Evolutionary conservation across 768 basidiomycete species (phyloP), one percentile per base, ranked within the genome.

Genomic region (Fomitopsis pulvina): DNA sequence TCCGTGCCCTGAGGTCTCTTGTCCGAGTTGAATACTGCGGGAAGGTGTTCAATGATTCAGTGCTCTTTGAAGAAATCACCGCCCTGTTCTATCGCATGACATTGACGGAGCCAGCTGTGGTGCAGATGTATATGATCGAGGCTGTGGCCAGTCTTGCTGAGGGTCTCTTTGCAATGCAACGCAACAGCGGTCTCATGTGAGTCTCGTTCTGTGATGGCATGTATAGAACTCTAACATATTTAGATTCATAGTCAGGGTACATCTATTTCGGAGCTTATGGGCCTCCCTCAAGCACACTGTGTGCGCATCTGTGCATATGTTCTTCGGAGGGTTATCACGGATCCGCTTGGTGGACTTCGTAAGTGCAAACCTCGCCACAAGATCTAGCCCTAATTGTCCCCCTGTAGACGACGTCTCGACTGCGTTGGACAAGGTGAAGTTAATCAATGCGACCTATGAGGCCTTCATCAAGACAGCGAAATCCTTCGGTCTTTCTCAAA

Each of bases 11-110:
- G 21, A 85, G 85, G 58, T 84, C 74, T 45, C 74, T 98, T n/a
- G 83, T 96, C 3, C 71, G 77, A 25, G 84, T 85, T 0, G 81
- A 87, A 52, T 89, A 91, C 60, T 79, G 85, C 1, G 95, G 95
- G 1, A 79, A 76, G 25, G 88, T 85, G 0, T 76, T 97, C 28
- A 72, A 87, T 51, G 87, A 94, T 32, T 83, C 85, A 2, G 76
- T 82, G 0, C 79, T 91, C 24, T 95, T 95, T 60, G 90, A 92
- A 41, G 95, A 99, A 66, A 81, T 98, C 39, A 80, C 86, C 57
- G 85, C 84, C 41, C 71, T 97, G 3, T 91, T 85, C 62, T 92
- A 95, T 62, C 80, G 95, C 4, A 81, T 97, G 67, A 90, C 86
- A 0, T 81, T 97, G 77, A 88, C 87, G 0, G 93, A 95, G 61